Conservation (phyloP, 2,329 filamentous ascomycete species). For the Apiospora sp. region DNA sequence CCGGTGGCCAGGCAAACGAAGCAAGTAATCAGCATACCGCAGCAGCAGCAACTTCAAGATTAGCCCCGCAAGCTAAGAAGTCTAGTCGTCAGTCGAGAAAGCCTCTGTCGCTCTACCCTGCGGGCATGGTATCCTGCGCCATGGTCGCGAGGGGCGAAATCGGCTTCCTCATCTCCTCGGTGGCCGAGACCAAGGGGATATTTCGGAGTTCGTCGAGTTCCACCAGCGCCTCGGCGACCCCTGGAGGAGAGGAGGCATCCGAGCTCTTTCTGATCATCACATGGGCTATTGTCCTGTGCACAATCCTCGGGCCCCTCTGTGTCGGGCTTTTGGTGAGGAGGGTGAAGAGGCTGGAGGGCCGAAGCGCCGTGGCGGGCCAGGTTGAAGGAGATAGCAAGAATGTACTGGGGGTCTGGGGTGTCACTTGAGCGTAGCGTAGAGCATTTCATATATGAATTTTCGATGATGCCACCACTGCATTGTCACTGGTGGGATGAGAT, state of each 20-base stretch:
- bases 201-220: conserved; percentile 42
- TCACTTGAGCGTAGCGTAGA: not conserved
- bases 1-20: not conserved
- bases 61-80: not conserved
- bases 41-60: not conserved
- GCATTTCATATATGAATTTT: too few species aligned
- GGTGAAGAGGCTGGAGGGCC: conserved; percentile 47
- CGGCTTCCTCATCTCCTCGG: conserved; percentile 76
- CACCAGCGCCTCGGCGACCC: not conserved
- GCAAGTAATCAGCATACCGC: not conserved
- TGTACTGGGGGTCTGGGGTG: conserved; percentile 42
- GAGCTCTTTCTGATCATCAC: conserved; percentile 61
- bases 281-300: conserved; percentile 65
- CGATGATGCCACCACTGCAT: too few species aligned
- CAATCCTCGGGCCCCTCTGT: conserved; percentile 57
- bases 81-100: conserved; percentile 27
- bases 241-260: conserved; percentile 35
- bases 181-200: conserved; percentile 64
- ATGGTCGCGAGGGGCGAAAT: conserved; percentile 86
- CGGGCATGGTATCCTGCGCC: conserved; percentile 67
- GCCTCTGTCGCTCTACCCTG: conserved; percentile 71
- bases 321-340: conserved; percentile 56
- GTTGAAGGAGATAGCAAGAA: conserved; percentile 28
- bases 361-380: conserved; percentile 21
- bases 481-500: too few species aligned